Base-by-base conservation (phyloP, 495 filamentous ascomycete genomes). In the Lophiotrema nucula region DNA sequence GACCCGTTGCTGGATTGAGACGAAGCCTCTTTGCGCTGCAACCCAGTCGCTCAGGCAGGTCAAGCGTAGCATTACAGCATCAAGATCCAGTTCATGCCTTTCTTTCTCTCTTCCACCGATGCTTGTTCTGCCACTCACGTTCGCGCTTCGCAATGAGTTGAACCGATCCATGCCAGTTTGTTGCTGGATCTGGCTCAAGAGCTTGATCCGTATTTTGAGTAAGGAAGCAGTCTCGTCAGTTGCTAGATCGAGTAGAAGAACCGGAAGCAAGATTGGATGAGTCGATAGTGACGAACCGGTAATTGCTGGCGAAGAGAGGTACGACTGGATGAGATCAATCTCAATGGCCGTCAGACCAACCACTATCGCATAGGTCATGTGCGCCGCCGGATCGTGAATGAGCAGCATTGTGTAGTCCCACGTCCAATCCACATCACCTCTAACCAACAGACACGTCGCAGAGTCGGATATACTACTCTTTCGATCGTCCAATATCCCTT, bases 1-100 rank as follows among this genome's bases (percentile, higher is more conserved):
- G 19, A 56, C 53, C 18, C 53, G 35, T 27, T 21, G 16, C 39
- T 56, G 53, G 23, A 56, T 56, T 16, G 41, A 19, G 2, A 56
- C 42, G 23, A 56, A 56, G 1, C 53, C 53, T 18, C 53, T 35
- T 24, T 56, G 53, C 4, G 53, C 53, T 19, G 53, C 53, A 6
- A 56, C 53, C 53, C 53, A 56, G 28, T 56, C 53, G 27, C 41
- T 46, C 41, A 47, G 23, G 43, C 53, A 56, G 2, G 53, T 56
- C 27, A 56, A 26, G 28, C 53, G 42, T 19, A 56, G 21, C 53
- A 56, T 56, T 19, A 46, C 41, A 13, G 41, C 53, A 56, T 56
- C 53, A 5, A 56, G 43, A 26, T 56, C 42, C 21, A 56, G 33
- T 3, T 56, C 53, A 8, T 47, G 25, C 25, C 42, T n/a, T 38